Evolutionary conservation across 352 stramenopile genomes (phyloP).

Genomic region (Phytophthora multivora): DNA sequence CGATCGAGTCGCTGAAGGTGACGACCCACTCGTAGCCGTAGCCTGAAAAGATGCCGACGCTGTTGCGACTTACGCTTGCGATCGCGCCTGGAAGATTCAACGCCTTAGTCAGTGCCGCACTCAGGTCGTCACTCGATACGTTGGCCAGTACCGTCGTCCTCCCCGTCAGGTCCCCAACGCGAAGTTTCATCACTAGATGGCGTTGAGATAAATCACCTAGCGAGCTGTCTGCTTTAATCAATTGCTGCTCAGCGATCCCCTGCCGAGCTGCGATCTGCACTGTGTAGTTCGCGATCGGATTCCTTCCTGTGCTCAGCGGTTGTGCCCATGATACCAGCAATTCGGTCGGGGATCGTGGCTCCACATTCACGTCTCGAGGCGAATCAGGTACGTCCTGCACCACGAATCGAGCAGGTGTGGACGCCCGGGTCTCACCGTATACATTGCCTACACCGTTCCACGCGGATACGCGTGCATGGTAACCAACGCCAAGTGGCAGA

Average conservation of each 20-base stretch:
- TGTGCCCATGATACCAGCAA: slow-evolving; percentile 59
- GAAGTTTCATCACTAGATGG: slow-evolving; percentile 19
- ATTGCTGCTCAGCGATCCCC: slow-evolving; percentile 66
- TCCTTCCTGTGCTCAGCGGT: slow-evolving; percentile 61
- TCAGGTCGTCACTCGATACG: slow-evolving; percentile 39
- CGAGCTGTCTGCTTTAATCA: slow-evolving; percentile 46
- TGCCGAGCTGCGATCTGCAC: slow-evolving; percentile 70
- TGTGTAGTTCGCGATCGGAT: slow-evolving; percentile 45
- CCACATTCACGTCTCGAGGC: slow-evolving; percentile 56
- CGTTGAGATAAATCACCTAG: slow-evolving; percentile 32
- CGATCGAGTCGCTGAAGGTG: slow-evolving; percentile 59
- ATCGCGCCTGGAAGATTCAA: slow-evolving; percentile 24
- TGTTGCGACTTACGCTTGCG: slow-evolving; percentile 43
- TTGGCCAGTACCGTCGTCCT: slow-evolving; percentile 44
- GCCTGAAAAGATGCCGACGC: slow-evolving; percentile 44
- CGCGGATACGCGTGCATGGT: slow-evolving; percentile 91
- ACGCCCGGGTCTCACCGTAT: slow-evolving; percentile 83
- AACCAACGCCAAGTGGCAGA: slow-evolving; percentile 50
- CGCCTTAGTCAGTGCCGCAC: slow-evolving; percentile 15
- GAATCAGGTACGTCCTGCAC: slow-evolving; percentile 43
- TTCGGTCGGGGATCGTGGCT: slow-evolving; percentile 32
- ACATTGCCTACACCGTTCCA: slow-evolving; percentile 92
- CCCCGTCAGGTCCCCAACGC: slow-evolving; percentile 22
- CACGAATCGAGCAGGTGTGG: slow-evolving; percentile 68
- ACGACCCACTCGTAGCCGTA: slow-evolving; percentile 78